Percentiles rank a stretch among this genome's conserved stretches.
Evolutionary conservation across 441 rosid species (phyloP).

Genomic region (Melastoma candidum): DNA sequence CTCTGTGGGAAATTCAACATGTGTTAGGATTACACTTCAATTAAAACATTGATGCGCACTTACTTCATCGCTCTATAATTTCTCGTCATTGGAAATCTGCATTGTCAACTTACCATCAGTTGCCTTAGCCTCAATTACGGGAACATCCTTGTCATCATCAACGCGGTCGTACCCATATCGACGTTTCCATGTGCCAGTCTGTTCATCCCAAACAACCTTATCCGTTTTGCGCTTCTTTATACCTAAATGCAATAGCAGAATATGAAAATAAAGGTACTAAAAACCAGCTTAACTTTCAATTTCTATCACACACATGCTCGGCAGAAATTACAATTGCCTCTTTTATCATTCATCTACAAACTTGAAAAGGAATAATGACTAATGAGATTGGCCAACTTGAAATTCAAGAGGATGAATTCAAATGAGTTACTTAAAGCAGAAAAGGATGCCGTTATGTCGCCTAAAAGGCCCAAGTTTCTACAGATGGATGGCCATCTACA

Average conservation of each 20-base stretch:
- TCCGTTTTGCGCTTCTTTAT: conserved; percentile 76
- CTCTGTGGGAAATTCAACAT: conserved; percentile 34
- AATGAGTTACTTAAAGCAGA: no score
- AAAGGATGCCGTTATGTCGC: no score
- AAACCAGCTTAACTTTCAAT: no score
- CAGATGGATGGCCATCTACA: not conserved
- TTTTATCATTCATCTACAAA: no score
- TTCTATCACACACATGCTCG: no score
- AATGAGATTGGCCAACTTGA: no score
- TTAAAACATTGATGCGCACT: not conserved
- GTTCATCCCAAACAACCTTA: conserved; percentile 76
- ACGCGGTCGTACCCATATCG: conserved; percentile 87
- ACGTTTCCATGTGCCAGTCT: conserved; percentile 77
- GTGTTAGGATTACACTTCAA: not conserved
- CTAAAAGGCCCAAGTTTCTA: no score
- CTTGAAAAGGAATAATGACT: no score
- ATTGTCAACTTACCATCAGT: conserved; percentile 48
- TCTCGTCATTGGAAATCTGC: not conserved
- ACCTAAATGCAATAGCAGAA: conserved; percentile 35
- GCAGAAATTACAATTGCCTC: no score
- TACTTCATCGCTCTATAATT: no score
- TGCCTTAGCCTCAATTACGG: conserved; percentile 82
- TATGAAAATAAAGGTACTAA: not conserved
- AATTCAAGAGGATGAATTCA: no score
- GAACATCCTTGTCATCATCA: conserved; percentile 75